phyloP scores from a whole-genome alignment of 306 rosid species.

The Sindora glabra region DNA sequence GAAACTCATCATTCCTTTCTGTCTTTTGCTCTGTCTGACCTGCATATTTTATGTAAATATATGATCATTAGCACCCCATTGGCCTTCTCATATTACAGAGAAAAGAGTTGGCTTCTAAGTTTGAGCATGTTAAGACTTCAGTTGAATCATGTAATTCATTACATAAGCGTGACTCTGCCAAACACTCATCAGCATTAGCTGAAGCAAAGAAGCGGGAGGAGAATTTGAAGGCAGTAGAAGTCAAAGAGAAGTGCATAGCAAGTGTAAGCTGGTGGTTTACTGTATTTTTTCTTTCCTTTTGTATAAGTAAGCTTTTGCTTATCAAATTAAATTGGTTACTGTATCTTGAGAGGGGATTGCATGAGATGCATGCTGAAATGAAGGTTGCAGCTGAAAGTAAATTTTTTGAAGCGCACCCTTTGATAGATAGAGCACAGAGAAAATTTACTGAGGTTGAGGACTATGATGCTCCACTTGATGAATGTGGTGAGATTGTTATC shows the following conservation, averaged over 20 bases:
- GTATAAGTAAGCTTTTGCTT: not conserved
- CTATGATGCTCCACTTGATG: slow-evolving; percentile 95
- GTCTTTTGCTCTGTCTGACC: slow-evolving; percentile 1
- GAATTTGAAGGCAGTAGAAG: slow-evolving; percentile 55
- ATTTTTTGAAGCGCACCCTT: slow-evolving; percentile 53
- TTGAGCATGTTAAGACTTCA: slow-evolving; percentile 52
- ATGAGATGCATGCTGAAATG: slow-evolving; percentile 89
- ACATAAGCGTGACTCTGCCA: slow-evolving; percentile 59
- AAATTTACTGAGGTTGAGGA: slow-evolving; percentile 71
- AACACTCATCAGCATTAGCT: slow-evolving; percentile 44
- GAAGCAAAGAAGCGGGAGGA: slow-evolving; percentile 82
- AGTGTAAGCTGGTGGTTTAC: slow-evolving; percentile 59
- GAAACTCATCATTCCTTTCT: not conserved
- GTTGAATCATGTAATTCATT: slow-evolving; percentile 53
- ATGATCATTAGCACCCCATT: slow-evolving; percentile 90
- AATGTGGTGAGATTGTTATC: slow-evolving; percentile 58
- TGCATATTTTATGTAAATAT: slow-evolving; percentile 42
- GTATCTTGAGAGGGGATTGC: slow-evolving; percentile 90
- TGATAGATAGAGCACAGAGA: slow-evolving; percentile 62
- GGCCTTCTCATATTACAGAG: slow-evolving; percentile 89
- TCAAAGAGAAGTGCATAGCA: slow-evolving; percentile 88
- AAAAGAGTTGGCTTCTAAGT: slow-evolving; percentile 53
- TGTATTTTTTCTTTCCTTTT: not conserved
- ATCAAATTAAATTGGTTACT: slow-evolving; percentile 7
- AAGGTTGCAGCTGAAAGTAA: slow-evolving; percentile 85